Evolutionary conservation across 1,139 yeast species (phyloP), one percentile per base, ranked within the genome.

Genomic region (Kluyveromyces sp.): DNA sequence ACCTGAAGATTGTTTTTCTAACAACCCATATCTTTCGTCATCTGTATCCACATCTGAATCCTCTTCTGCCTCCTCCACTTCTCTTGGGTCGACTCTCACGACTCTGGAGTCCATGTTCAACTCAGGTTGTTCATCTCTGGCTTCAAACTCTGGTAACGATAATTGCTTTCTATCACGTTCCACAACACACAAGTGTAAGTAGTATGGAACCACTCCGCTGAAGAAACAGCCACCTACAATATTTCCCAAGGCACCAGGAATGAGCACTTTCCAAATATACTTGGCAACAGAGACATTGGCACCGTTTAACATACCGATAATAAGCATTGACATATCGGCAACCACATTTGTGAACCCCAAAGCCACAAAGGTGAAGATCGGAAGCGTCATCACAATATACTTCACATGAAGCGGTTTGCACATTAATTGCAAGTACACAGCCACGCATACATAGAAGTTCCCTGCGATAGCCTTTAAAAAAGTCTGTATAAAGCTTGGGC

Each of bases 351-450:
- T 79, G 63, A 79, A 85, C 0, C 94, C 94, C 69, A 81, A 70
- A 1, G 80, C 57, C 6, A 83, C 94, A 61, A 85, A 83, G 0
- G 89, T 78, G 64, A 83, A 82, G 8, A 85, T 71, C 0, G 95
- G 94, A 27, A 84, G 60, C 5, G 71, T 55, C 68, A 85, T 74
- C 69, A 82, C 65, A n/a, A 83, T 40, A 41, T 82, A 72, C 57
- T 83, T 83, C 37, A 86, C 94, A 59, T 85, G 94, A n/a, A 81
- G 57, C 0, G 95, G 94, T 57, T 82, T 83, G 6, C 83, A 84
- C 80, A 84, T 76, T 34, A 86, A 67, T 59, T 85, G 94, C 46
- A 85, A 65, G 63, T 83, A 85, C 7, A 84, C 79, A 0, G 89
- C 94, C 42, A 85, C 65, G 45, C 82, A 78, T 27, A 85, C 94